Evolutionary conservation across 345 rosid genomes (phyloP).

Genomic region (thale cress (Arabidopsis thaliana)): TAIR10.1 NC_003070.9:29676001-29676500

Average conservation of each 20-base stretch:
- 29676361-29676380: conserved; percentile 82
- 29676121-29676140: conserved; percentile 20
- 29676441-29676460: conserved; percentile 97
- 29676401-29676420: conserved; percentile 97
- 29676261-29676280: conserved; percentile 13
- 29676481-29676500: conserved; percentile 99
- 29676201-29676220: conserved; percentile 98
- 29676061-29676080: conserved; percentile 34
- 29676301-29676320: background rate
- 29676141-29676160: conserved; percentile 98
- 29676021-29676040: conserved; percentile 97
- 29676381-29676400: conserved; percentile 90
- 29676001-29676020: conserved; percentile 99
- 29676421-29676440: conserved; percentile 95
- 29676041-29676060: conserved; percentile 99
- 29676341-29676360: conserved; percentile 59
- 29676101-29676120: conserved; percentile 21
- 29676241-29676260: conserved; percentile 86
- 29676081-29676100: background rate
- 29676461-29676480: conserved; percentile 95
- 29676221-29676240: conserved; percentile 89
- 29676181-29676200: conserved; percentile 96
- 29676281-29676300: background rate
- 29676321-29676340: conserved; percentile 27
- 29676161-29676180: conserved; percentile 97